Evolutionary conservation across 2,329 filamentous ascomycete genomes (phyloP).

Genomic region (Exophiala phaeomuriformis): DNA sequence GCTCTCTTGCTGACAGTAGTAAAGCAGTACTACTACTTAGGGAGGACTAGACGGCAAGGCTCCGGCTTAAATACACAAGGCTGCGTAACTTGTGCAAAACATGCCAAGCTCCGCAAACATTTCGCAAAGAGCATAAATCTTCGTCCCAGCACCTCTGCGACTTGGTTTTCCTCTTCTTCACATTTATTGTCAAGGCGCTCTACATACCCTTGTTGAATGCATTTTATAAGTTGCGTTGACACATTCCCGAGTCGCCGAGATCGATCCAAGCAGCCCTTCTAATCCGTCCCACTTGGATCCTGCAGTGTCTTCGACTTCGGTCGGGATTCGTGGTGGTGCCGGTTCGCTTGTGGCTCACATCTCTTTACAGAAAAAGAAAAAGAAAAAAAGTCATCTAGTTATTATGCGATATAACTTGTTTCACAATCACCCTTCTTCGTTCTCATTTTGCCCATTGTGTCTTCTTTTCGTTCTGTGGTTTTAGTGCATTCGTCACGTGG

Average conservation of each 20-base stretch:
- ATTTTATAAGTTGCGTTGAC: constrained; percentile 18
- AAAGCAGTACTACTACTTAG: too few species aligned
- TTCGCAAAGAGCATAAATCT: background rate
- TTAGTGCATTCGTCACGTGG: background rate
- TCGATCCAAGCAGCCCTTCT: constrained; percentile 13
- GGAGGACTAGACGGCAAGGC: too few species aligned
- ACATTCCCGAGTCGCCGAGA: constrained; percentile 24
- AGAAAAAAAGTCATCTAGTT: background rate
- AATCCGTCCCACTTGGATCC: constrained; percentile 14
- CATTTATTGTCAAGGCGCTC: constrained; percentile 20
- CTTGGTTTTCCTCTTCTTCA: constrained; percentile 6
- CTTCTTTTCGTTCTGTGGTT: too few species aligned
- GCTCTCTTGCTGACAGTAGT: too few species aligned
- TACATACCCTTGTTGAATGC: constrained; percentile 24
- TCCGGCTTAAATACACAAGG: background rate
- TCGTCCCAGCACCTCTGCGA: background rate
- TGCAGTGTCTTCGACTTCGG: constrained; percentile 1
- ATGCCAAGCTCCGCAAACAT: constrained; percentile 3
- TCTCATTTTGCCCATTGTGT: background rate
- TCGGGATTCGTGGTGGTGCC: constrained; percentile 10
- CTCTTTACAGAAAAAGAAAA: background rate
- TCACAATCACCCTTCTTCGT: background rate
- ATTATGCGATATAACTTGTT: background rate
- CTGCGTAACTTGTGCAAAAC: background rate
- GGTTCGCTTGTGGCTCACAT: constrained; percentile 25